These are phyloP conservation scores for Raphanus sativus DNA, from an alignment of 345 rosid species.

Conservation along the genomic window DNA sequence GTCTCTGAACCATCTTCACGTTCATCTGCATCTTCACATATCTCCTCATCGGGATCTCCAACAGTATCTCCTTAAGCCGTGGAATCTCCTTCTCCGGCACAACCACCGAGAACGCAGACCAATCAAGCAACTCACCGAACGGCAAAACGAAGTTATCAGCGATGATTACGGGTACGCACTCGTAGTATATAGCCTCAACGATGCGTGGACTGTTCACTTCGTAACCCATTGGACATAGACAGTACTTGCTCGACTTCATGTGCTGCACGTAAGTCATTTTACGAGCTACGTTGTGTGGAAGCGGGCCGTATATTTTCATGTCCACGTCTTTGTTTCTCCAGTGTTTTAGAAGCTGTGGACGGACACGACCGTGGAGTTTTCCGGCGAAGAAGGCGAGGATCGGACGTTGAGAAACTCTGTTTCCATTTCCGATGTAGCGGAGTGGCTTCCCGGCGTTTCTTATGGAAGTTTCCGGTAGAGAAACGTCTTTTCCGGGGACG, in stretches of 20 bases:
- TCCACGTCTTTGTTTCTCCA: conserved; percentile 73
- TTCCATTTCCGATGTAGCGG: conserved; percentile 62
- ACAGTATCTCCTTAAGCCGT: conserved; percentile 71
- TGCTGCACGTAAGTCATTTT: conserved; percentile 76
- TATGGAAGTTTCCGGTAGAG: conserved; percentile 84
- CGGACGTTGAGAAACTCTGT: conserved; percentile 77
- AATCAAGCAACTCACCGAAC: conserved; percentile 66
- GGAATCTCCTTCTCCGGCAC: conserved; percentile 84
- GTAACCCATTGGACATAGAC: conserved; percentile 86
- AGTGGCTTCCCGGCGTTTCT: conserved; percentile 65
- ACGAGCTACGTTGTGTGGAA: conserved; percentile 55
- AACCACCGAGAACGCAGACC: conserved; percentile 76
- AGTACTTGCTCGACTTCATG: conserved; percentile 83
- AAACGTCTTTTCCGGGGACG: conserved; percentile 60
- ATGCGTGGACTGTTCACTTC: conserved; percentile 95
- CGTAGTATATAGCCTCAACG: conserved; percentile 86
- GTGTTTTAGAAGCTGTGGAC: conserved; percentile 67
- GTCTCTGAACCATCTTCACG: conserved; percentile 83
- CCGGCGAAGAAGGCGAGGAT: conserved; percentile 95
- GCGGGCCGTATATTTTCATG: conserved; percentile 73
- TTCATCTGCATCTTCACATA: conserved; percentile 65
- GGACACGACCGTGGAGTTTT: conserved; percentile 76
- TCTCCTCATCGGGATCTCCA: conserved; percentile 60
- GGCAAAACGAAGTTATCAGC: conserved; percentile 91
- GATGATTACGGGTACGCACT: conserved; percentile 82